Conservation (phyloP, 1,284 basidiomycete genomes). For the Puccinia sorghi region DNA sequence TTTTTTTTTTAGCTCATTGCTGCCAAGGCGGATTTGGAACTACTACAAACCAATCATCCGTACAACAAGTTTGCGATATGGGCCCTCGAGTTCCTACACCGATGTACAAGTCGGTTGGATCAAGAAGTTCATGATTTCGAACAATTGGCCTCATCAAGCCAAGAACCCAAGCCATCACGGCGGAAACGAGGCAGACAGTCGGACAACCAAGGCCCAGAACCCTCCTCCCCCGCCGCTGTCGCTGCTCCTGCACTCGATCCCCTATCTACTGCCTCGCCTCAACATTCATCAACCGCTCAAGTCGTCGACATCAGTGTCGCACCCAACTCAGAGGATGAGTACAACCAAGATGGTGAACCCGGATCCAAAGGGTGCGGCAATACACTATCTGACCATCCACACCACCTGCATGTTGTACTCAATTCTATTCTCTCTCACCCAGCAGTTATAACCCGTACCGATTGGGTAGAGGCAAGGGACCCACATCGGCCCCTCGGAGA, state of each 20-base stretch:
- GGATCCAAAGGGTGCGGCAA: slow-evolving; percentile 12
- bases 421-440: neutral
- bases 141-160: neutral
- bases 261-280: neutral
- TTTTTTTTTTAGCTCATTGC: slow-evolving; percentile 11
- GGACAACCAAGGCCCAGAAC: neutral
- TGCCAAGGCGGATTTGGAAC: slow-evolving; percentile 21
- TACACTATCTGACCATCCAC: neutral
- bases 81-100: slow-evolving; percentile 29
- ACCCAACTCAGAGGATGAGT: slow-evolving; percentile 10
- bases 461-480: slow-evolving; percentile 40
- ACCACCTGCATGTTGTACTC: neutral
- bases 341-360: slow-evolving; percentile 7
- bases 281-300: neutral
- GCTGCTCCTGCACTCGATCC: neutral
- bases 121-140: slow-evolving; percentile 4
- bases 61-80: slow-evolving; percentile 34
- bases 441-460: slow-evolving; percentile 40
- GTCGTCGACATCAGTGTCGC: slow-evolving; percentile 22
- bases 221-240: neutral
- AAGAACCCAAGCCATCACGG: neutral
- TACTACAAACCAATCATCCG: slow-evolving; percentile 22
- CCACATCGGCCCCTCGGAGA: slow-evolving; percentile 23
- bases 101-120: slow-evolving; percentile 27
- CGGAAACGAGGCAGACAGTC: neutral